Evolutionary conservation across 768 basidiomycete species (phyloP).

Genomic region (Naganishia friedmannii): DNA sequence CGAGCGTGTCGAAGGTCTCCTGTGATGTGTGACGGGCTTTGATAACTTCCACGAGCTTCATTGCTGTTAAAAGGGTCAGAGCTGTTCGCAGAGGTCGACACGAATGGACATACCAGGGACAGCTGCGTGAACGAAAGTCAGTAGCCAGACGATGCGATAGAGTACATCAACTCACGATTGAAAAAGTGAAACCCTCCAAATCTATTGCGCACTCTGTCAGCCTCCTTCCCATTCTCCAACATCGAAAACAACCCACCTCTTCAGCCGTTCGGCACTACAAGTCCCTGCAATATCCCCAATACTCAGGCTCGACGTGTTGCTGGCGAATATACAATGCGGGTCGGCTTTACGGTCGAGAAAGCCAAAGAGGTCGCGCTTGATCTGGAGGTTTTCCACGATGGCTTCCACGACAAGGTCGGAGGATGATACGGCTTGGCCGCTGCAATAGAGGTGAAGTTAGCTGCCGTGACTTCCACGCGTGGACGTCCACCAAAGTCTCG

Average conservation of each 20-base stretch:
- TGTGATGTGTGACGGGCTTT: conserved; percentile 50
- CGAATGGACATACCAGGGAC: conserved; percentile 6
- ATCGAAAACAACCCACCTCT: conserved; percentile 36
- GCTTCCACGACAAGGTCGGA: conserved; percentile 55
- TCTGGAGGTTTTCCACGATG: conserved; percentile 54
- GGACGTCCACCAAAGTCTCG: neutral
- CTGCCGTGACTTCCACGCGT: too few species aligned
- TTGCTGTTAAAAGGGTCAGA: conserved; percentile 38
- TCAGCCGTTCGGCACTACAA: conserved; percentile 42
- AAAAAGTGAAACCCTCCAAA: conserved; percentile 56
- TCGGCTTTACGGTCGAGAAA: conserved; percentile 46
- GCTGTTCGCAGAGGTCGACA: neutral
- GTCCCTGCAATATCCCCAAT: conserved; percentile 53
- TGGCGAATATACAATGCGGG: conserved; percentile 52
- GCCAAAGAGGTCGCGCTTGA: conserved; percentile 54
- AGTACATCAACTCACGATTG: conserved; percentile 47
- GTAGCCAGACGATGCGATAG: neutral
- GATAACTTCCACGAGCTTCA: conserved; percentile 56
- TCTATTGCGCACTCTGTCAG: conserved; percentile 32
- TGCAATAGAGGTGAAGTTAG: conserved; percentile 13
- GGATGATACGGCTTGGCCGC: conserved; percentile 47
- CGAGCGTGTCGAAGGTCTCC: conserved; percentile 49
- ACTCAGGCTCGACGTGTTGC: conserved; percentile 54
- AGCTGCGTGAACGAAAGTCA: conserved; percentile 3
- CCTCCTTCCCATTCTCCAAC: neutral